Percentiles rank a stretch among this genome's conserved stretches.
These are phyloP conservation scores for Pittosporum tobira DNA, from an alignment of 129 eudicot species.

Conservation along the genomic window DNA sequence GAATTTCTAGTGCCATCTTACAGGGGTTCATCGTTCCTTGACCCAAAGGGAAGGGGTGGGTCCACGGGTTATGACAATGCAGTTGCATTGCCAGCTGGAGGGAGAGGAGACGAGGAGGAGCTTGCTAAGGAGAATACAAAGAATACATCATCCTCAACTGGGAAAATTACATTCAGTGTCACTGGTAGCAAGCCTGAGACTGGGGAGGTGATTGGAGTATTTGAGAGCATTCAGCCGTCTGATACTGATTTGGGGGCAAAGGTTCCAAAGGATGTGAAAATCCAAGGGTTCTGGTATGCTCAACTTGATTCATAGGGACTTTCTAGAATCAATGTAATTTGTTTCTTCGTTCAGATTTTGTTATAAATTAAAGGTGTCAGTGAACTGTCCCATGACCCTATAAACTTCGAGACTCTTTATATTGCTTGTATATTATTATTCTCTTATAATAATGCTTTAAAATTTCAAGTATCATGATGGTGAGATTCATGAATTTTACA, in stretches of 20 bases:
- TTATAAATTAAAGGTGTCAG: slow-evolving; percentile 22
- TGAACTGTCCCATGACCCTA: slow-evolving; percentile 17
- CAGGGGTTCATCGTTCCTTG: slow-evolving; percentile 95
- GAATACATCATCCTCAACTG: slow-evolving; percentile 54
- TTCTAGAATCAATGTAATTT: slow-evolving; percentile 20
- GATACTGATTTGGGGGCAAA: slow-evolving; percentile 93
- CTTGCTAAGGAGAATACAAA: slow-evolving; percentile 70
- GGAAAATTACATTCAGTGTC: slow-evolving; percentile 72
- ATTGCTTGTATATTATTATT: slow-evolving; percentile 41
- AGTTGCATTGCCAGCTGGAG: slow-evolving; percentile 94
- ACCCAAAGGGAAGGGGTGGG: slow-evolving; percentile 98
- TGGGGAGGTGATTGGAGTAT: slow-evolving; percentile 87
- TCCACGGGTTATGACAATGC: slow-evolving; percentile 94
- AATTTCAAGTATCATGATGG: neutral
- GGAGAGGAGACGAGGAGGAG: slow-evolving; percentile 97
- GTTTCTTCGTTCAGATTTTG: slow-evolving; percentile 31
- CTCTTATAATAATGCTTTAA: slow-evolving; percentile 10
- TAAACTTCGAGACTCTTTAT: slow-evolving; percentile 18
- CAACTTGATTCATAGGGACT: slow-evolving; percentile 51
- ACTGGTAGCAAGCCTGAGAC: slow-evolving; percentile 75
- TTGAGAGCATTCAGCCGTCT: slow-evolving; percentile 92
- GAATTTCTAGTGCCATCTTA: slow-evolving; percentile 82
- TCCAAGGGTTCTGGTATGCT: slow-evolving; percentile 92
- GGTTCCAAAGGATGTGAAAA: slow-evolving; percentile 84
- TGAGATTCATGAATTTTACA: slow-evolving; percentile 2